Base-by-base conservation (phyloP, 208 protist genomes). In the Leishmania tarentolae region DNA sequence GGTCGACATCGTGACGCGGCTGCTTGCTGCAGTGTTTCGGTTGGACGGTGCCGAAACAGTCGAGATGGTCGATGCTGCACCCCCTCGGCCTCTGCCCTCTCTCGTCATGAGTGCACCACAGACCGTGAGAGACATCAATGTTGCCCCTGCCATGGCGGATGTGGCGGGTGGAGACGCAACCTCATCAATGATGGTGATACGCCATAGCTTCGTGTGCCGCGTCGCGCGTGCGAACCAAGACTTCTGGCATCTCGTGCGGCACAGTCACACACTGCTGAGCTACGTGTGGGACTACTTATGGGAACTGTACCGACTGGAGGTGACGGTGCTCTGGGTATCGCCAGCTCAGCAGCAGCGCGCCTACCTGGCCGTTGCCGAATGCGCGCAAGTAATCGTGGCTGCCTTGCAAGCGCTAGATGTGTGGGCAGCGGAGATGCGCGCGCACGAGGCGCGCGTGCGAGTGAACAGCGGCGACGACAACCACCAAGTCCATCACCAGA, bases 301-400 rank as follows among this genome's bases (percentile, higher is more conserved):
- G 21, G 76, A 65, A 24, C 66, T 82, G 52, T 63, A 71, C 56
- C 13, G n/a, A 44, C 13, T 85, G 42, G 71, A 81, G 70, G 0
- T 24, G 47, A 79, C 71, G 42, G 76, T 76, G 71, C 52, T 85
- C 72, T 85, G 77, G 77, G 42, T 82, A 28, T 85, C 82, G 7
- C 72, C 82, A 6, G 61, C 53, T 9, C 82, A 85, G 78, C 72
- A 75, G 74, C 77, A 82, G 42, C 53, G 37, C 11, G 77, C 73
- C 0, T 57, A 44, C n/a, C 42, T 83, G 37, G 83, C 80, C 13
- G 19, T 78, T 71, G 44, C 65, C 42, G 83, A 80, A 70, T 85
- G 82, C 56, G 52, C 79, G n/a, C 82, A 85, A 73, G 82, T 82
- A 11, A 47, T 85, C 17, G 13, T 71, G 52, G 75, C 76, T 3